Evolutionary conservation across 192 early-diverging fungal genomes (phyloP).

Genomic region (Gigaspora rosea): DNA sequence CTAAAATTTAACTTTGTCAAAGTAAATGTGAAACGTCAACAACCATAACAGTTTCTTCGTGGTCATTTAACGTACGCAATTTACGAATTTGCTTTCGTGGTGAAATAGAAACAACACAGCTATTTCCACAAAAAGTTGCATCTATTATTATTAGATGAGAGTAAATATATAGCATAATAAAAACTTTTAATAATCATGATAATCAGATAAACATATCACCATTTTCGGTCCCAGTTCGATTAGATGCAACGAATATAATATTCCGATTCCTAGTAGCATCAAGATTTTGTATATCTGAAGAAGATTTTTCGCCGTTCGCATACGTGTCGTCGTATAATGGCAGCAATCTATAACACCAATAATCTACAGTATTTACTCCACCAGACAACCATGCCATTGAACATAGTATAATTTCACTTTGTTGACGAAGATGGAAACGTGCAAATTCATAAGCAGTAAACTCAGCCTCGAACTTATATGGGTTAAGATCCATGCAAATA

Average conservation of each 20-base stretch:
- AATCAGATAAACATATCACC: background rate
- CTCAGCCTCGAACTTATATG: constrained; percentile 63
- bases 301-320: background rate
- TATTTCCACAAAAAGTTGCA: constrained; percentile 6
- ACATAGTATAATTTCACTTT: constrained; percentile 53
- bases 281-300: no score
- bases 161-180: background rate
- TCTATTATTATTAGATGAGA: background rate
- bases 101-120: background rate
- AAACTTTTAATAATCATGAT: background rate
- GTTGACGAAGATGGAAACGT: constrained; percentile 54
- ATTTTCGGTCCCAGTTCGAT: constrained; percentile 27
- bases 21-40: background rate
- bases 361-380: constrained; percentile 3
- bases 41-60: background rate
- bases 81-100: background rate
- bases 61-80: background rate
- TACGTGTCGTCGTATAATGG: background rate
- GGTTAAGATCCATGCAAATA: constrained; percentile 88
- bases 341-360: constrained; percentile 17
- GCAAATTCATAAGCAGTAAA: constrained; percentile 75
- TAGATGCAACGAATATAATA: constrained; percentile 15
- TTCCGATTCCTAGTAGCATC: background rate
- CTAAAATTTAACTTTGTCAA: no score
- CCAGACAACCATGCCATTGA: constrained; percentile 70